These are phyloP conservation scores for Lepidium sativum DNA, from an alignment of 345 rosid genomes.

Conservation along the genomic window DNA sequence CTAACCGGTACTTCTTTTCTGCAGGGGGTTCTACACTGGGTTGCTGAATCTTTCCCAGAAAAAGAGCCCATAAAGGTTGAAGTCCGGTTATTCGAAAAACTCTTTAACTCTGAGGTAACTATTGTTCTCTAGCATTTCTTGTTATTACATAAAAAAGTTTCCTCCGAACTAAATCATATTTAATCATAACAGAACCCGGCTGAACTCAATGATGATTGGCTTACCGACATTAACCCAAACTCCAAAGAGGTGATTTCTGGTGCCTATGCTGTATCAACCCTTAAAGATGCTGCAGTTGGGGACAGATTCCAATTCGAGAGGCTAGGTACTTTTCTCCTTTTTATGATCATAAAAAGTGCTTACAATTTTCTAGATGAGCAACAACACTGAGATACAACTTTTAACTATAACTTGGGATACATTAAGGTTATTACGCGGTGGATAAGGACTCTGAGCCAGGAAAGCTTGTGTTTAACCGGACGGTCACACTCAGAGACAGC, in stretches of 20 bases:
- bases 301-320: constrained; percentile 74
- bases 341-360: background rate
- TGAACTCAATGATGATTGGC: constrained; percentile 61
- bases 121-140: background rate
- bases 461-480: constrained; percentile 61
- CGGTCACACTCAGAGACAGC: constrained; percentile 43
- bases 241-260: constrained; percentile 42
- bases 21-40: background rate
- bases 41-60: constrained; percentile 43
- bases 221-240: constrained; percentile 47
- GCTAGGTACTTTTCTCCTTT: constrained; percentile 34
- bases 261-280: constrained; percentile 16
- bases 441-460: constrained; percentile 62
- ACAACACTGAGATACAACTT: too few species aligned
- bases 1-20: too few species aligned
- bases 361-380: background rate
- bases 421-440: constrained; percentile 52
- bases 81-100: constrained; percentile 71
- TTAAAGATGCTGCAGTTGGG: constrained; percentile 38
- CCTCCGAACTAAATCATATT: background rate
- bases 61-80: constrained; percentile 40
- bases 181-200: constrained; percentile 44
- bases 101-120: constrained; percentile 57
- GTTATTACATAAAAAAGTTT: too few species aligned
- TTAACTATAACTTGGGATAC: too few species aligned